Percentiles rank a stretch among this genome's conserved stretches.
phyloP scores from a whole-genome alignment of 805 yeast genomes.

The Ogataea paraovalis region DNA sequence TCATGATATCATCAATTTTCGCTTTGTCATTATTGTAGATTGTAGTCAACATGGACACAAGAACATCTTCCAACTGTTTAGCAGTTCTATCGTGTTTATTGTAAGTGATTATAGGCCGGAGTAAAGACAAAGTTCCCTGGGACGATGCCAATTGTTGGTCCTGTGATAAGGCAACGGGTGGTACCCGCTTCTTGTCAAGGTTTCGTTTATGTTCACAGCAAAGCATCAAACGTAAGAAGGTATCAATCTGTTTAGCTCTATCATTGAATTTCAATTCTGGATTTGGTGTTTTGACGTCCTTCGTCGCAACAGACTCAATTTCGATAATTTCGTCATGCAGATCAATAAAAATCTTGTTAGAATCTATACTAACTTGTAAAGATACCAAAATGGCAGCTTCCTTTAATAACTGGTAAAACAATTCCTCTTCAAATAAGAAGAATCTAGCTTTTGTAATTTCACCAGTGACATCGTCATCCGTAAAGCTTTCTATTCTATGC shows the following conservation, averaged over 20 bases:
- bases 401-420: constrained; percentile 69
- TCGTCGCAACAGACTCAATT: constrained; percentile 55
- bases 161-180: constrained; percentile 45
- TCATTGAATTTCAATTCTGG: constrained; percentile 26
- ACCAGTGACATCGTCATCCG: constrained; percentile 25
- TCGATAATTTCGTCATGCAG: constrained; percentile 64
- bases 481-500: constrained; percentile 14
- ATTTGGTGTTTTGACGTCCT: constrained; percentile 26
- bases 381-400: constrained; percentile 72
- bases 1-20: constrained; percentile 13
- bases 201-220: constrained; percentile 53
- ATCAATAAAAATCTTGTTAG: constrained; percentile 62
- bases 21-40: constrained; percentile 16
- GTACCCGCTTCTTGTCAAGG: constrained; percentile 37
- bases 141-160: constrained; percentile 8
- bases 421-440: constrained; percentile 82
- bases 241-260: constrained; percentile 51
- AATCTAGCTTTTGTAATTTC: constrained; percentile 67
- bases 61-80: constrained; percentile 29
- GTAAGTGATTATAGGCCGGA: constrained; percentile 57
- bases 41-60: constrained; percentile 14
- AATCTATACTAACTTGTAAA: constrained; percentile 62
- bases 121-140: constrained; percentile 32
- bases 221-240: constrained; percentile 54
- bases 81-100: constrained; percentile 49